Evolutionary conservation across 1,284 basidiomycete species (phyloP), one percentile per base, ranked within the genome.

Genomic region (Grifola frondosa): DNA sequence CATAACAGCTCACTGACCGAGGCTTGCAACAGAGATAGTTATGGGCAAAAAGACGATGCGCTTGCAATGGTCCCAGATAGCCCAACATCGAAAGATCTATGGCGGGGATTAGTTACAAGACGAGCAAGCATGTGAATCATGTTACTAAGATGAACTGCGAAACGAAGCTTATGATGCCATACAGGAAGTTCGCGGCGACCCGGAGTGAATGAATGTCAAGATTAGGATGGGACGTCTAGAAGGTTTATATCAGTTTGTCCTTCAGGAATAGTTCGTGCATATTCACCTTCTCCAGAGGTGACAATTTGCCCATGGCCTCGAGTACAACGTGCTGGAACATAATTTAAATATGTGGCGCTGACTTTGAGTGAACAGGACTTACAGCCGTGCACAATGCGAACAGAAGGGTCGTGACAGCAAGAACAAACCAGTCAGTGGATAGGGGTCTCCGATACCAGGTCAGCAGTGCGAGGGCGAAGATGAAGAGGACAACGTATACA

Each of bases 31-130:
- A 10, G 48, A 30, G 40, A 50, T 42, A 20, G 44, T 19, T 21
- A 44, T 22, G 6, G 51, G 51, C 7, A 37, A 30, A 35, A 33
- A 30, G 34, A 53, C 42, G n/a, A 53, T 36, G 28, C 25, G 9
- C 25, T 29, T 32, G 9, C 26, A 31, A 12, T 36, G 41, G 25
- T 53, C 45, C 51, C 51, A 53, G 28, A 50, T 40, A 10, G 48
- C 45, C 51, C 51, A 53, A 30, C 51, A 53, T 26, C 51, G 51
- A 20, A 49, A 48, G 22, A 48, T 53, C 51, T 50, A 37, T 46
- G 29, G 35, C n/a, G 19, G 11, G 26, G 39, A 35, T 23, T 21
- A 19, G 31, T 25, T 34, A 24, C 37, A 31, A 20, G 20, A 24
- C 10, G 11, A 15, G 19, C 26, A 12, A 21, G 16, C 22, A 25